Evolutionary conservation across 2,329 filamentous ascomycete species (phyloP).

Genomic region (Fusarium concolor): DNA sequence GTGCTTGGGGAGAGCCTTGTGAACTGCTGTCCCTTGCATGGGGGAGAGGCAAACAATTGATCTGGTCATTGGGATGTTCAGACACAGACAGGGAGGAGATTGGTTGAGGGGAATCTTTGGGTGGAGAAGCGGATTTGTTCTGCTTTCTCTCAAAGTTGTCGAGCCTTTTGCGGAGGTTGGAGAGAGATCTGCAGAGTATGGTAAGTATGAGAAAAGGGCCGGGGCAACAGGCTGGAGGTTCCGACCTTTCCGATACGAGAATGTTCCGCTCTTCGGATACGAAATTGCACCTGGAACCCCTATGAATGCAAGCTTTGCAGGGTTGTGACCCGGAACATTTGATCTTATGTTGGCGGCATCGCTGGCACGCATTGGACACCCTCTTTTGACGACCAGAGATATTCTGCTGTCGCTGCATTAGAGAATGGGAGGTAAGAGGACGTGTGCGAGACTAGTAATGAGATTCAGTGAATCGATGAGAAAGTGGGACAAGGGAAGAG

Average conservation of each 20-base stretch:
- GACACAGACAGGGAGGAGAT: neutral
- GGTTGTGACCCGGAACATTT: slow-evolving; percentile 18
- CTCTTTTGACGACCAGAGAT: slow-evolving; percentile 6
- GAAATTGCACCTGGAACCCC: slow-evolving; percentile 10
- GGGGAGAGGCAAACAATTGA: neutral
- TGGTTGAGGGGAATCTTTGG: neutral
- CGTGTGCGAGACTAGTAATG: neutral
- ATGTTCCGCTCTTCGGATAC: slow-evolving; percentile 7
- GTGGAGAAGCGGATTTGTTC: neutral
- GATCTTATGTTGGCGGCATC: slow-evolving; percentile 21
- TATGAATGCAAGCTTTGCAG: slow-evolving; percentile 6
- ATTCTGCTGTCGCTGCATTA: slow-evolving; percentile 1
- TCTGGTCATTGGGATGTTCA: neutral
- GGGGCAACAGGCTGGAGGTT: neutral
- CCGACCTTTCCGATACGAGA: slow-evolving; percentile 11
- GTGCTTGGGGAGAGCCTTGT: neutral
- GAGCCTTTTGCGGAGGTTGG: slow-evolving; percentile 6
- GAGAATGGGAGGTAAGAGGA: neutral
- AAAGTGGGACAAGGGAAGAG: neutral
- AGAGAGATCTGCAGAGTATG: slow-evolving; percentile 2
- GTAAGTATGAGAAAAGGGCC: neutral
- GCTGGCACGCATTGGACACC: slow-evolving; percentile 19
- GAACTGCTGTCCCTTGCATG: neutral
- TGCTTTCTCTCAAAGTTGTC: slow-evolving; percentile 1
- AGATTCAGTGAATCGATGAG: neutral